Evolutionary conservation across 2,329 filamentous ascomycete species (phyloP), one percentile per base, ranked within the genome.

Genomic region (Verruconis gallopava): DNA sequence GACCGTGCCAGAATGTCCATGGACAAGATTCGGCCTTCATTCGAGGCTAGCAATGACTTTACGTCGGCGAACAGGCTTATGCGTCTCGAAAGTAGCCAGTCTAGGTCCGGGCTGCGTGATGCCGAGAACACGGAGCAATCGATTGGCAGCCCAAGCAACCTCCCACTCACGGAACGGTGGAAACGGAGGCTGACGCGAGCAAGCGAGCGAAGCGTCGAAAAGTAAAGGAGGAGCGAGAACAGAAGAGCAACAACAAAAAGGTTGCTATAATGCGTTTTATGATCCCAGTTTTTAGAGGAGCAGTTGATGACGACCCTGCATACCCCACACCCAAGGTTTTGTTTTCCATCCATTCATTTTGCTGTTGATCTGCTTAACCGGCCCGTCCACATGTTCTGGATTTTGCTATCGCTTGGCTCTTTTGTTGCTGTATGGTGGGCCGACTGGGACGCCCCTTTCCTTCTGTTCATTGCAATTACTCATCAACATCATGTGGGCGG

Each of bases 11-110:
- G 88, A 38, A 77, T 78, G 48, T 93, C 85, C 0, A 89, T 93
- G 75, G 91, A 96, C 55, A 77, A 81, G 19, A 75, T 85, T 14
- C 73, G 86, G 51, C 73, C 81, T 9, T 89, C 83, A 59, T 94
- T 85, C 57, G 89, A 95, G 62, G 77, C 77, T 28, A 91, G 80
- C 59, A 82, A 78, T 53, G 91, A 96, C 53, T 94, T 95, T 55
- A 94, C 89, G 0, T 88, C 83, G 20, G 88, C 88, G 12, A 85
- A 85, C 28, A 78, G 89, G 56, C 65, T 98, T 50, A 80, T 79
- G 37, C 74, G 86, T 48, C 76, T 94, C 49, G 91, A 95, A 22
- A 35, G 25, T n/a, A 42, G 40, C 36, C 40, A 42, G 33, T 42
- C 40, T 9, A 20, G 40, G 5, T 9, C 15, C 15, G 40, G 40